Evolutionary conservation across 2,329 filamentous ascomycete species (phyloP).

Genomic region (Aspergillus flavus): DNA sequence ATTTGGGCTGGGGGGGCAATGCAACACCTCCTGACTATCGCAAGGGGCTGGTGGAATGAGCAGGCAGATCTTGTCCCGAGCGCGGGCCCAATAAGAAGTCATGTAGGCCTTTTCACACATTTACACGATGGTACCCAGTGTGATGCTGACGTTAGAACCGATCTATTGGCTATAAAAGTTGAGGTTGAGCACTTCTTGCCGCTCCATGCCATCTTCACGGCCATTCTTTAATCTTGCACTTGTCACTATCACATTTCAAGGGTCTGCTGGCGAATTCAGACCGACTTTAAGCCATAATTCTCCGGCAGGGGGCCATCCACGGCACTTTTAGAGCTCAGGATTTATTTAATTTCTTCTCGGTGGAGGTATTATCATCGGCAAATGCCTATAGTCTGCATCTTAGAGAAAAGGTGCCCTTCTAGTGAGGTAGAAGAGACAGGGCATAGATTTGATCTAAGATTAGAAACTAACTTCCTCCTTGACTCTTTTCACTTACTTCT

Average conservation of each 20-base stretch:
- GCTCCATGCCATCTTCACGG: background rate
- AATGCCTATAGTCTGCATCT: background rate
- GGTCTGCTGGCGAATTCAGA: background rate
- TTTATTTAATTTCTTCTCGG: background rate
- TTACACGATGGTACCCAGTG: constrained; percentile 12
- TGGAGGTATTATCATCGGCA: no score
- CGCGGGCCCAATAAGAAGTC: constrained; percentile 16
- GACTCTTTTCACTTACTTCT: background rate
- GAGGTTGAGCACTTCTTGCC: background rate
- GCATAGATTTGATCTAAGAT: background rate
- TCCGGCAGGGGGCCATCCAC: background rate
- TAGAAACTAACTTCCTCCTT: background rate
- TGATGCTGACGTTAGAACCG: constrained; percentile 8
- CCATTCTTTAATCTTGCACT: background rate
- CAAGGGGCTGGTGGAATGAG: constrained; percentile 11
- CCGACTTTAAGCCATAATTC: background rate
- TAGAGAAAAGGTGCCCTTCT: background rate
- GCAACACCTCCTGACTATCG: constrained; percentile 10
- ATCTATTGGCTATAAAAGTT: constrained; percentile 11
- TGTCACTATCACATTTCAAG: constrained; percentile 7
- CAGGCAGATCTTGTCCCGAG: constrained; percentile 10
- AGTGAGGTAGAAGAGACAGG: background rate
- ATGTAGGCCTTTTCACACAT: constrained; percentile 8
- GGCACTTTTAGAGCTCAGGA: background rate
- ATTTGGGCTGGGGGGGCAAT: constrained; percentile 1